A percentile compares a stretch with the other conserved stretches of the same genome.
Evolutionary conservation across 768 basidiomycete species (phyloP).

Genomic region (Leccinum boreale): DNA sequence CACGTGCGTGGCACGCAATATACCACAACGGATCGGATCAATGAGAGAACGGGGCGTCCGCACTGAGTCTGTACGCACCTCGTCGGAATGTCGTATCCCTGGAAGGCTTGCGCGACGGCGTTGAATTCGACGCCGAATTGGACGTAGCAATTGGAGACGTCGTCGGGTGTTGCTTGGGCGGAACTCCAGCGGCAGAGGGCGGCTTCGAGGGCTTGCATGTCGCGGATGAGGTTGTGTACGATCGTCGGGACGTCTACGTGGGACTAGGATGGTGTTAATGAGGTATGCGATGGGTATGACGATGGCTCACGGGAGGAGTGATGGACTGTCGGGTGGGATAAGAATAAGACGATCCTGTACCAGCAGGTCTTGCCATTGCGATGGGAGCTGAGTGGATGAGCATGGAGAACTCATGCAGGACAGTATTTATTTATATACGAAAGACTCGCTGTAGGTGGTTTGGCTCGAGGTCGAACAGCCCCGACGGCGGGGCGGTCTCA

Average conservation of each 20-base stretch:
- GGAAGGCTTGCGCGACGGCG: slow-evolving; percentile 70
- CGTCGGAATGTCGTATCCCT: slow-evolving; percentile 68
- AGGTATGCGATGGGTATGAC: background rate
- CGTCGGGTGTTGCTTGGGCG: slow-evolving; percentile 52
- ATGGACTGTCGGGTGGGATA: background rate
- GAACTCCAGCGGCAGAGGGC: slow-evolving; percentile 66
- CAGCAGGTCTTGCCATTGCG: slow-evolving; percentile 13
- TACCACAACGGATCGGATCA: background rate
- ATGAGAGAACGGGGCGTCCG: background rate
- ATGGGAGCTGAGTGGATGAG: background rate
- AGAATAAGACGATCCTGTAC: slow-evolving; percentile 1
- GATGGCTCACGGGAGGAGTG: background rate
- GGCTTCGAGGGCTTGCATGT: slow-evolving; percentile 82
- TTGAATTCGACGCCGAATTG: slow-evolving; percentile 89
- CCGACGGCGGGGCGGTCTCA: background rate
- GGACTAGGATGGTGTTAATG: background rate
- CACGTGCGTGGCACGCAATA: background rate
- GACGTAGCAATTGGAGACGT: slow-evolving; percentile 90
- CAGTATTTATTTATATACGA: background rate
- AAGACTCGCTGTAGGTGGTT: background rate
- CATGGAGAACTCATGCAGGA: background rate
- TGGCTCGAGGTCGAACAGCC: background rate
- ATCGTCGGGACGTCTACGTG: slow-evolving; percentile 50
- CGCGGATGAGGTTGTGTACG: slow-evolving; percentile 68
- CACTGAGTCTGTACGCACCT: slow-evolving; percentile 47